These are phyloP conservation scores for Russula vinacea DNA, from an alignment of 768 basidiomycete genomes.

Conservation along the genomic window DNA sequence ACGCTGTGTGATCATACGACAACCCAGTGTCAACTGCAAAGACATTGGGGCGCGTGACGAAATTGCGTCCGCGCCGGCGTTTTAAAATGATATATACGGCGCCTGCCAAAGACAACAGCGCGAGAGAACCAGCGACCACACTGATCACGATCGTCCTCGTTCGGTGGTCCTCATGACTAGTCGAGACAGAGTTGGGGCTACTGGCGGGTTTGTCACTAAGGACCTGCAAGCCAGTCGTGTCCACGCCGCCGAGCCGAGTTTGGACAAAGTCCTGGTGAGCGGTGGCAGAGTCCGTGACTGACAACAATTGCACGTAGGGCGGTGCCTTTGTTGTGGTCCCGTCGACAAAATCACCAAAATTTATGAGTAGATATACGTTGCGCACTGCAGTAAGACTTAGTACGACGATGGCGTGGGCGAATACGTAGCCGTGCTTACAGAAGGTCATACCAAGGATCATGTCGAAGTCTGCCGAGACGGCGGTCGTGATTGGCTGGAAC, in stretches of 20 bases:
- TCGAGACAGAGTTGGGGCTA: not conserved
- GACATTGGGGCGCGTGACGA: not conserved
- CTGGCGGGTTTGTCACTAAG: not conserved
- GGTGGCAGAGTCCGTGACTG: slow-evolving; percentile 48
- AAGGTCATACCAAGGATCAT: slow-evolving; percentile 74
- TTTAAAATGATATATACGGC: not conserved
- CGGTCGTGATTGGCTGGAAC: slow-evolving; percentile 68
- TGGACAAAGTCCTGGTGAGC: slow-evolving; percentile 40
- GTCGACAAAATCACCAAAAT: slow-evolving; percentile 61
- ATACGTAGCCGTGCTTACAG: slow-evolving; percentile 41
- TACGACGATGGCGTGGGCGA: not conserved
- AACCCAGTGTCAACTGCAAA: slow-evolving; percentile 1
- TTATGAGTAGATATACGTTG: slow-evolving; percentile 60
- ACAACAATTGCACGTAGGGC: slow-evolving; percentile 63
- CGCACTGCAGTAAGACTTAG: slow-evolving; percentile 45
- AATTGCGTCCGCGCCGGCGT: not conserved
- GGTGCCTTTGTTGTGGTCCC: slow-evolving; percentile 38
- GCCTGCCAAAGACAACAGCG: not conserved
- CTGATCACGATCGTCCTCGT: not conserved
- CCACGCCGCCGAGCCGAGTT: slow-evolving; percentile 32
- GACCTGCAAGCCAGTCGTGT: slow-evolving; percentile 18
- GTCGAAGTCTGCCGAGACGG: slow-evolving; percentile 51
- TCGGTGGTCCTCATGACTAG: not conserved
- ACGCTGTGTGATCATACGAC: slow-evolving; percentile 3
- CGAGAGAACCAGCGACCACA: slow-evolving; percentile 4